Base-by-base conservation (phyloP, 345 rosid species). In the Linum tenue region DNA sequence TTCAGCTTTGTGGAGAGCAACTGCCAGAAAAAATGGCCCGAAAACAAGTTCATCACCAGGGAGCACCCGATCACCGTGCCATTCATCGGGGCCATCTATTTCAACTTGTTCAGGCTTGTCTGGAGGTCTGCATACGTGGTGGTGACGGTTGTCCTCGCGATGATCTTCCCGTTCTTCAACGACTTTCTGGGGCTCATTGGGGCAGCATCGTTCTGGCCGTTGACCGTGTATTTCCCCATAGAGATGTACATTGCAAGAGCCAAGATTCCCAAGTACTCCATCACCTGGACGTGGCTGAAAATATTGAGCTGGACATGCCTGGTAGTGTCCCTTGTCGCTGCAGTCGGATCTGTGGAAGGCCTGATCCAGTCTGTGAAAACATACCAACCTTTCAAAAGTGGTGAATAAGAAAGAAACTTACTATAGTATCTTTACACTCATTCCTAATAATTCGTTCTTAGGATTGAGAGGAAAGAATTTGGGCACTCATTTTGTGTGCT, bases 121-220 rank as follows among this genome's bases (percentile, higher is more conserved):
- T 92, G 97, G 97, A 84, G 98, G 71, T 82, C 91, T 2, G 3
- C 39, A 5, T 92, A 84, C 12, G 98, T 92, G 40, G 66, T 88
- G 0, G 14, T 83, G 35, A 81, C 94, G 5, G 78, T 91, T 2
- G 37, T 90, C 6, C 0, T 86, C 4, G 98, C 98, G 44, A 90
- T 88, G 97, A 72, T 85, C 43, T 77, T 92, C 51, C 98, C 98
- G 0, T 90, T 92, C 86, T 92, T 92, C 92, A 92, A 88, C 37
- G 85, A 83, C 51, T 82, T 90, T 67, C 61, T 90, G 56, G 97
- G 96, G 12, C 83, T 92, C 17, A 70, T 92, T 0, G 98, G 98
- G 11, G 92, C 97, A 1, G 76, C 76, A 1, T 75, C 83, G 1
- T 92, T 92, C 69, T 92, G 96, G 91, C 97, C 98, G 2, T 69